Conservation (phyloP, 352 stramenopile genomes). For the Phytophthora fragariaefolia region DNA sequence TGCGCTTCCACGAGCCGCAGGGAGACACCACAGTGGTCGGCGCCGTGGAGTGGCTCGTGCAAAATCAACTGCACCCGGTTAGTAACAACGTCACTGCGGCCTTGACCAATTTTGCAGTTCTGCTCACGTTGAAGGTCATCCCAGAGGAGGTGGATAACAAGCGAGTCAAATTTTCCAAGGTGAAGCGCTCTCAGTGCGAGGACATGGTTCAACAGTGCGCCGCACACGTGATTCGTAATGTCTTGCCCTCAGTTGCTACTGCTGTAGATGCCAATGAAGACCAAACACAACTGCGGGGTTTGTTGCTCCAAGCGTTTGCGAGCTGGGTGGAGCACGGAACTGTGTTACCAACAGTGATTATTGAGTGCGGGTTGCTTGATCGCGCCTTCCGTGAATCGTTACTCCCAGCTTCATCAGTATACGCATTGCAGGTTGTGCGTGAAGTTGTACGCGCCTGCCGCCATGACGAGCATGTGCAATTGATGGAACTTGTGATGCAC, state of each 20-base stretch:
- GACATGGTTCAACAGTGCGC: slow-evolving; percentile 72
- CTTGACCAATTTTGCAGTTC: slow-evolving; percentile 76
- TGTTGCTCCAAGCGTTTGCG: slow-evolving; percentile 69
- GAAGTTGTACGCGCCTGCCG: slow-evolving; percentile 72
- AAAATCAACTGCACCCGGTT: slow-evolving; percentile 68
- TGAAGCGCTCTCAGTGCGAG: slow-evolving; percentile 67
- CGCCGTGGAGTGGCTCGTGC: slow-evolving; percentile 79
- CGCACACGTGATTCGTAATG: slow-evolving; percentile 58
- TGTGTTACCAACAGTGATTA: slow-evolving; percentile 55
- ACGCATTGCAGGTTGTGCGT: slow-evolving; percentile 67
- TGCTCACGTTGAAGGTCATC: slow-evolving; percentile 79
- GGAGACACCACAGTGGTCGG: slow-evolving; percentile 54
- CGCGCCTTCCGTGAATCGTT: slow-evolving; percentile 67
- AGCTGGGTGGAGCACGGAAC: slow-evolving; percentile 83
- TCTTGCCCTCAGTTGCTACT: slow-evolving; percentile 63
- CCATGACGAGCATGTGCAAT: slow-evolving; percentile 60
- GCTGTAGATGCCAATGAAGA: slow-evolving; percentile 64
- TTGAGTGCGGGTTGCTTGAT: slow-evolving; percentile 67
- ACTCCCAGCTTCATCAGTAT: slow-evolving; percentile 41
- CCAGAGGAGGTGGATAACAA: slow-evolving; percentile 83
- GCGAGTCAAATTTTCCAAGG: slow-evolving; percentile 80
- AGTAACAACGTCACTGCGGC: slow-evolving; percentile 46
- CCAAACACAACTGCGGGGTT: slow-evolving; percentile 47
- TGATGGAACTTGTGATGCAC: slow-evolving; percentile 83
- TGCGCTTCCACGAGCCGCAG: slow-evolving; percentile 79